phyloP scores from a whole-genome alignment of 2,329 filamentous ascomycete genomes.

The Aplosporella prunicola region DNA sequence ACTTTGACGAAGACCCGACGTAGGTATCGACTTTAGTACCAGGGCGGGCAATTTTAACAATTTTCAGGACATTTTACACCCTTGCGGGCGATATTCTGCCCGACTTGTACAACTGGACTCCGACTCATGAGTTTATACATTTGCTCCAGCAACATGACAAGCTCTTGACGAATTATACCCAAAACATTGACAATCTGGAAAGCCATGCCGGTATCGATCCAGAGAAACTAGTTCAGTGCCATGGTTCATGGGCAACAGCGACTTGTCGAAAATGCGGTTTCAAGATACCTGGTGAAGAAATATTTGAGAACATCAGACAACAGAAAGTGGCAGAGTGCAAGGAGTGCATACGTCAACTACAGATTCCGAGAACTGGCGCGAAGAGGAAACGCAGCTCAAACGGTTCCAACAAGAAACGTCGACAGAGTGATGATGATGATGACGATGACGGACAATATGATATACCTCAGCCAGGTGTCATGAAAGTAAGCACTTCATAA shows the following conservation, averaged over 20 bases:
- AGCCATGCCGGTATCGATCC: slow-evolving; percentile 70
- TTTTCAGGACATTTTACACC: slow-evolving; percentile 64
- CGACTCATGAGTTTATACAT: slow-evolving; percentile 88
- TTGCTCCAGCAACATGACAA: slow-evolving; percentile 81
- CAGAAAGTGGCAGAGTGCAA: slow-evolving; percentile 69
- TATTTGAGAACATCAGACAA: slow-evolving; percentile 70
- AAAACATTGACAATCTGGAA: slow-evolving; percentile 97
- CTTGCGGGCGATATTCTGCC: slow-evolving; percentile 87
- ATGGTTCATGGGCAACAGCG: slow-evolving; percentile 90
- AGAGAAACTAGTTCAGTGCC: slow-evolving; percentile 86
- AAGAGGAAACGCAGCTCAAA: slow-evolving; percentile 47
- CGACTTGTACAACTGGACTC: slow-evolving; percentile 68
- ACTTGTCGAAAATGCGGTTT: slow-evolving; percentile 75
- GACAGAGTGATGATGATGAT: slow-evolving; percentile 47
- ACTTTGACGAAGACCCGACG: slow-evolving; percentile 75
- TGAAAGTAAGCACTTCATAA: slow-evolving; percentile 60
- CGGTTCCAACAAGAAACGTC: slow-evolving; percentile 30
- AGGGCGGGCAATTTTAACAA: neutral
- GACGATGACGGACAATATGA: slow-evolving; percentile 54
- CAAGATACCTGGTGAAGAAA: slow-evolving; percentile 62
- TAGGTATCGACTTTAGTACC: neutral
- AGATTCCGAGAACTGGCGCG: slow-evolving; percentile 35
- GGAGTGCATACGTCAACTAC: slow-evolving; percentile 53
- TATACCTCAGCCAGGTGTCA: slow-evolving; percentile 63
- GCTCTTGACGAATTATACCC: slow-evolving; percentile 92